Evolutionary conservation across 2,329 filamentous ascomycete species (phyloP).

Genomic region (Fonsecaea monophora): DNA sequence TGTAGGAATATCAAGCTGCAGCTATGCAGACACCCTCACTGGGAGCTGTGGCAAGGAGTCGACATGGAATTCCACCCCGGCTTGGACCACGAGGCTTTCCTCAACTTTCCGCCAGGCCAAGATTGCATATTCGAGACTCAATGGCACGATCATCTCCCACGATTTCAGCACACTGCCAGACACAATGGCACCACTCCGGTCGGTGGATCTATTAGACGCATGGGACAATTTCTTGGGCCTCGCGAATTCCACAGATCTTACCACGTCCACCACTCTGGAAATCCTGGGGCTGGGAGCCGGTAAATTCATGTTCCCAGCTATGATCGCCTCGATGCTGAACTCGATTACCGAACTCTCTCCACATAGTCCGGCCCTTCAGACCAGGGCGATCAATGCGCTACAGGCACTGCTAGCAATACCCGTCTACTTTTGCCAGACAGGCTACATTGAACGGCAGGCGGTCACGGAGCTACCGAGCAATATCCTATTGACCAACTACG

Average conservation of each 20-base stretch:
- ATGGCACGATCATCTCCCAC: not conserved
- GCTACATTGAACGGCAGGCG: not conserved
- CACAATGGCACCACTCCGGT: not conserved
- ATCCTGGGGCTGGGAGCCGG: not conserved
- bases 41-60: not conserved
- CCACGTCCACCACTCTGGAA: not conserved
- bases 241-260: not conserved
- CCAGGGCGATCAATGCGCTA: not conserved
- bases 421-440: not conserved
- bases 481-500: not conserved
- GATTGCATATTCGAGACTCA: constrained; percentile 1
- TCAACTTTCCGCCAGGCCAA: not conserved
- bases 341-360: not conserved
- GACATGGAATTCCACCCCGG: not conserved
- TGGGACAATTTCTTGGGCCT: not conserved
- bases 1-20: not conserved
- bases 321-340: constrained; percentile 2
- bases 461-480: not conserved
- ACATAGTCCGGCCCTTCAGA: not conserved
- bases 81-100: not conserved
- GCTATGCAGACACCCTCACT: not conserved
- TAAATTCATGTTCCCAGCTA: constrained; percentile 2
- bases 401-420: constrained; percentile 1
- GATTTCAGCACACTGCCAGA: not conserved
- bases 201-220: not conserved